Evolutionary conservation across 441 rosid species (phyloP).

Genomic region (Geranium incanum): DNA sequence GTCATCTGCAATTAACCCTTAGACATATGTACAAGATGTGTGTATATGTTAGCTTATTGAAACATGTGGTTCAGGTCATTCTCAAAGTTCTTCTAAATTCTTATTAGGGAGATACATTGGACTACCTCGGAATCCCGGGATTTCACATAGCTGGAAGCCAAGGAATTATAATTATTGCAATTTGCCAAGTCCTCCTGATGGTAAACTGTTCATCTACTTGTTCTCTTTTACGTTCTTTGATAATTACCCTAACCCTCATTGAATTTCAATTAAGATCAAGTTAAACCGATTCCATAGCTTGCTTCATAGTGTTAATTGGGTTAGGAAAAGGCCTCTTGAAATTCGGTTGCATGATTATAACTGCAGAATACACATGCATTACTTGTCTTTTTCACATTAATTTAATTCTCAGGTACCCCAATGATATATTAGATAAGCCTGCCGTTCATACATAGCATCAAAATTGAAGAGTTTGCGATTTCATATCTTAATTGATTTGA

Average conservation of each 20-base stretch:
- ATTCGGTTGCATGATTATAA: neutral
- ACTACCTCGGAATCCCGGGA: constrained; percentile 91
- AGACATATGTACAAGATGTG: too few relatives aligned
- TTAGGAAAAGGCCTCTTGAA: neutral
- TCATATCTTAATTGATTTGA: neutral
- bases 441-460: neutral
- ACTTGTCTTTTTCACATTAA: neutral
- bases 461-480: neutral
- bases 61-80: neutral
- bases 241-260: neutral
- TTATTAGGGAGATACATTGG: constrained; percentile 75
- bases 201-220: constrained; percentile 29
- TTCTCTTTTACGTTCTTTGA: neutral
- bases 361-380: neutral
- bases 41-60: neutral
- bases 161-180: constrained; percentile 73
- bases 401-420: neutral
- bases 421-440: neutral
- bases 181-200: constrained; percentile 86
- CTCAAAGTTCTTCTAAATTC: constrained; percentile 6
- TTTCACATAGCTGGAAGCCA: constrained; percentile 91
- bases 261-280: neutral
- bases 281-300: neutral
- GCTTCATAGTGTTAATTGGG: neutral
- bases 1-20: too few relatives aligned